Percentiles rank a stretch among this genome's conserved stretches.
phyloP scores from a whole-genome alignment of 371 early-diverging fungal genomes.

The Furculomyces boomerangus region DNA sequence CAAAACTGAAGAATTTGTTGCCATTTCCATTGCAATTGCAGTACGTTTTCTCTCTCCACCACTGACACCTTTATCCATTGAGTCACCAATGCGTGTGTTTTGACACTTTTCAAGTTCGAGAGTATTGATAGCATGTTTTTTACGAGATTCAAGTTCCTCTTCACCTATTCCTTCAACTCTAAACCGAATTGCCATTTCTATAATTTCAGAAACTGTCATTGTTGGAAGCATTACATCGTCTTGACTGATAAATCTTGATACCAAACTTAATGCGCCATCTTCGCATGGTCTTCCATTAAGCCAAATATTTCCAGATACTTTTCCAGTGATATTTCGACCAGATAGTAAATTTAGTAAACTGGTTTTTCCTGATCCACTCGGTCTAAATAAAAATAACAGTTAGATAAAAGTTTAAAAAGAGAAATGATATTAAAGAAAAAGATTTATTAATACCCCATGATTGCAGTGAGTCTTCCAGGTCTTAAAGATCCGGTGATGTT shows the following conservation, averaged over 20 bases:
- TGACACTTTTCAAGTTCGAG: constrained; percentile 59
- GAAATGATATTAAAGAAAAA: not conserved
- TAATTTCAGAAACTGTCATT: constrained; percentile 64
- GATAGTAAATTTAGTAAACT: constrained; percentile 55
- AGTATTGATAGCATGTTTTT: constrained; percentile 53
- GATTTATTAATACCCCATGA: constrained; percentile 8
- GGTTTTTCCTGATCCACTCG: constrained; percentile 48
- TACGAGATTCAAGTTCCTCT: constrained; percentile 26
- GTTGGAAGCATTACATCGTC: constrained; percentile 71
- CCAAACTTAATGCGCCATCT: constrained; percentile 32
- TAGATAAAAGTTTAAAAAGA: not conserved
- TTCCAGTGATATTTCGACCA: constrained; percentile 38
- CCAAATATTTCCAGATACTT: constrained; percentile 35
- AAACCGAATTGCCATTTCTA: constrained; percentile 56
- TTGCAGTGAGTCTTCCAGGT: constrained; percentile 20
- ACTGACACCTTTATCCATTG: constrained; percentile 51
- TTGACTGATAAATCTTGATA: constrained; percentile 68
- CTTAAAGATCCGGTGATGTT: constrained; percentile 14
- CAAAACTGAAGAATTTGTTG: constrained; percentile 71
- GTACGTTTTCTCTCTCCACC: constrained; percentile 78
- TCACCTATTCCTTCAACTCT: constrained; percentile 37
- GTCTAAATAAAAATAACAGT: not conserved
- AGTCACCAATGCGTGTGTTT: constrained; percentile 64
- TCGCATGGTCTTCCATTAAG: constrained; percentile 35
- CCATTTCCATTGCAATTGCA: constrained; percentile 70